Conservation (phyloP, 1,284 basidiomycete genomes). For the Rhodotorula sp. region DNA sequence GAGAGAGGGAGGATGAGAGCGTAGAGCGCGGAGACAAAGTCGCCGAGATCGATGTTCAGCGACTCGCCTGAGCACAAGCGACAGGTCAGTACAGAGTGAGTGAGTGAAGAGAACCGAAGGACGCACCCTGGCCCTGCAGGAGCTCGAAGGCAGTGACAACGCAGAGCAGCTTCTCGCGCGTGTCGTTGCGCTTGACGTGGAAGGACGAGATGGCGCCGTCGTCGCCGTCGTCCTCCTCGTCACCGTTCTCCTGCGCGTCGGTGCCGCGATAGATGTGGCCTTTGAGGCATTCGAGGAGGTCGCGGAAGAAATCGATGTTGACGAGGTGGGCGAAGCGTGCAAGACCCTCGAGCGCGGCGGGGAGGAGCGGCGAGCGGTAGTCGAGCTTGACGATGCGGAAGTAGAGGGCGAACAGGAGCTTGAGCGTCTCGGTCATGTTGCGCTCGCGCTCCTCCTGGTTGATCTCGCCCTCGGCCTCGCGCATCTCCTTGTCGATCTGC, state of each 20-base stretch:
- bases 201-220: constrained; percentile 36
- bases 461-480: constrained; percentile 90
- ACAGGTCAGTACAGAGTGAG: constrained; percentile 1
- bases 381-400: constrained; percentile 88
- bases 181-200: constrained; percentile 47
- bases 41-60: constrained; percentile 89
- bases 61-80: constrained; percentile 69
- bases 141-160: constrained; percentile 96
- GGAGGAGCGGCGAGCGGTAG: constrained; percentile 74
- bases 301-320: constrained; percentile 98
- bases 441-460: constrained; percentile 85
- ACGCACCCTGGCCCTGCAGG: constrained; percentile 85
- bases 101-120: constrained; percentile 4
- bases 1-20: constrained; percentile 56
- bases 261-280: constrained; percentile 63
- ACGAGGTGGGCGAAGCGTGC: constrained; percentile 93
- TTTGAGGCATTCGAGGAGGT: constrained; percentile 84
- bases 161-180: constrained; percentile 74
- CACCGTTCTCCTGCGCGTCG: constrained; percentile 41
- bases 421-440: constrained; percentile 94
- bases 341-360: constrained; percentile 87
- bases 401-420: constrained; percentile 95
- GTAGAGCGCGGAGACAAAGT: constrained; percentile 70
- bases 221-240: constrained; percentile 56
- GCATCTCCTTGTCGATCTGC: constrained; percentile 83